Base-by-base conservation (phyloP, 2,329 filamentous ascomycete genomes). In the Penicillium freii region DNA sequence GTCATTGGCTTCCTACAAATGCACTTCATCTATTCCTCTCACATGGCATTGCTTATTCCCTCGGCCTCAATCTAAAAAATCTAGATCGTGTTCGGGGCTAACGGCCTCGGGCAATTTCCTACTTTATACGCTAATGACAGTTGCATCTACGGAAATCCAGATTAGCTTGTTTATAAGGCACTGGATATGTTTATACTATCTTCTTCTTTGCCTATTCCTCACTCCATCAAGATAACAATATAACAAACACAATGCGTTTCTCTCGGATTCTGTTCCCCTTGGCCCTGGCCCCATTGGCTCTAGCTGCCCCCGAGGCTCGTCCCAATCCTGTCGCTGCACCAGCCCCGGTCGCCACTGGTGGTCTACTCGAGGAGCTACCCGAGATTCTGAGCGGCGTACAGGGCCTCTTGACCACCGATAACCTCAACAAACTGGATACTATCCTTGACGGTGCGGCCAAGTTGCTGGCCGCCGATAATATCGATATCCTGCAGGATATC, bases 341-440 rank as follows among this genome's bases (percentile, higher is more conserved):
- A 1, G 63, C 61, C 1, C 66, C 67, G 5, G 55, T 51, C 15
- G 47, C 55, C 21, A 58, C 58, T n/a, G 48, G 50, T 38, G 68
- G 66, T 19, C 60, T 73, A 29, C 60, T 72, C 43, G 49, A 60
- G 2, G 66, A 72, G 4, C 58, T 72, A 10, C 68, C 69, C 9
- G 57, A 48, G 5, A 59, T 72, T 23, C 40, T 73, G 38, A 54
- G 54, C 29, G 65, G 64, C 21, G 63, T 66, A 17, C 48, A 61
- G 49, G 29, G 49, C 11, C 53, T 66, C 7, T 54, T 66, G 25
- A 62, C 51, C n/a, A 44, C 59, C 23, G 51, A 60, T 2, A 66
- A 61, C n/a, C 45, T 66, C 57, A 53, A 60, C n/a, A 62, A 64
- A 27, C 56, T 66, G 23, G 56, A 66, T 6, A 60, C 48, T 3